Base-by-base conservation (phyloP, 1,284 basidiomycete genomes). In the Thecaphora thlaspeos region DNA sequence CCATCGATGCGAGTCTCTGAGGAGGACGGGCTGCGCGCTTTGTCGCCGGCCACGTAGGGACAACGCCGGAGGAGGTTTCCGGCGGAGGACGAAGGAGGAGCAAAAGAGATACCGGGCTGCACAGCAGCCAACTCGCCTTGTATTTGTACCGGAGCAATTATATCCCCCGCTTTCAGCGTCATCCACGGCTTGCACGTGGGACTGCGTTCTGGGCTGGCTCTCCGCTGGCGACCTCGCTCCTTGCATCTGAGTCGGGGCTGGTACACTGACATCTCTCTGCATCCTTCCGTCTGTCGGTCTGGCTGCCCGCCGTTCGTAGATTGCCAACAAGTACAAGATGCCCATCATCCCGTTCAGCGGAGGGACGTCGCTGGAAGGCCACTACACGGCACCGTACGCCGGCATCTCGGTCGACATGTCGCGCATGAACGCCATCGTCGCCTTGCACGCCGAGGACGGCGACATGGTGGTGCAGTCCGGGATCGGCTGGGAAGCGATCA, bases 401-500 rank as follows among this genome's bases (percentile, higher is more conserved):
- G 62, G 59, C 14, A 66, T 94, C 52, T 91, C 88, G 56, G 80
- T 96, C 22, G 91, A 96, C 78, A 81, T 96, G 79, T 85, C 85
- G 1, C 61, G 76, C 26, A 96, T 97, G 93, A 85, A 92, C 78
- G 83, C 84, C 57, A 88, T 96, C 46, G 71, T 71, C 5, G 60
- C 63, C 8, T 48, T 70, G 36, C 59, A 64, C 45, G 61, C 59
- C 3, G 61, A 61, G 26, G 75, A 73, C 36, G 61, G 60, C 8
- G 70, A 74, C 32, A 57, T 74, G 14, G 64, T 68, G 11, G 75
- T 78, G 0, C 78, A 80, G 54, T 83, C 90, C n/a, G 92, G 90
- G 7, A 82, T 85, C 17, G 83, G 85, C 36, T 95, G 91, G 88
- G 86, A 91, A 81, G 87, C 89, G 21, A 83, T 96, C 40, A 96